Percentiles rank a stretch among this genome's conserved stretches.
These are phyloP conservation scores for Diplodia scrobiculata DNA, from an alignment of 2,329 filamentous ascomycete genomes.

Conservation along the genomic window DNA sequence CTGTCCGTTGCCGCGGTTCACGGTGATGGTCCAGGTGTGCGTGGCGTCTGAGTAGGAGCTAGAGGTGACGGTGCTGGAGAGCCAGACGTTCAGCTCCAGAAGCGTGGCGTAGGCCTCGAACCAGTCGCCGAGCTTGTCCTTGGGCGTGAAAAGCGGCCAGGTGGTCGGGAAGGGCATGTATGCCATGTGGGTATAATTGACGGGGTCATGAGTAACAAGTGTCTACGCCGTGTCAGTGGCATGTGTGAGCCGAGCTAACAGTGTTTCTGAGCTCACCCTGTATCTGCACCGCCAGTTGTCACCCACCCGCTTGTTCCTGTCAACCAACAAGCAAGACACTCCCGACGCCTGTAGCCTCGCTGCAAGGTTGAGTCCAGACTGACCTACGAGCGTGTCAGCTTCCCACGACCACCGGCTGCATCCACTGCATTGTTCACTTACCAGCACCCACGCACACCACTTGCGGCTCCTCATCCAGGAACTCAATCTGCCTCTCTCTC, in stretches of 20 bases:
- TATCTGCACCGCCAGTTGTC: slow-evolving; percentile 58
- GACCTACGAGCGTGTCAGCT: slow-evolving; percentile 36
- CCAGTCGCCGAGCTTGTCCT: slow-evolving; percentile 70
- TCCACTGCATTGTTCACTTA: slow-evolving; percentile 7
- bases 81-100: slow-evolving; percentile 71
- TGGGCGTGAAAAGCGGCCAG: slow-evolving; percentile 72
- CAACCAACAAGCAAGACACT: slow-evolving; percentile 49
- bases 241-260: background rate
- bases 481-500: slow-evolving; percentile 39
- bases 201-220: slow-evolving; percentile 68
- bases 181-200: slow-evolving; percentile 57
- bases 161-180: slow-evolving; percentile 65
- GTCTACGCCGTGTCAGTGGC: slow-evolving; percentile 33
- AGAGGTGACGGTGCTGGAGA: slow-evolving; percentile 52
- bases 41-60: slow-evolving; percentile 56
- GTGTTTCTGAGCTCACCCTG: slow-evolving; percentile 12
- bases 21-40: slow-evolving; percentile 58
- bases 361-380: slow-evolving; percentile 39
- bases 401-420: background rate
- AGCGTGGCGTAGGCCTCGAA: slow-evolving; percentile 66
- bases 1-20: slow-evolving; percentile 50
- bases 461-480: slow-evolving; percentile 52
- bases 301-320: slow-evolving; percentile 51
- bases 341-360: slow-evolving; percentile 48
- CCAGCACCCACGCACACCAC: slow-evolving; percentile 61